Base-by-base conservation (phyloP, 2,329 filamentous ascomycete genomes). In the Ophiocordyceps robertsii region DNA sequence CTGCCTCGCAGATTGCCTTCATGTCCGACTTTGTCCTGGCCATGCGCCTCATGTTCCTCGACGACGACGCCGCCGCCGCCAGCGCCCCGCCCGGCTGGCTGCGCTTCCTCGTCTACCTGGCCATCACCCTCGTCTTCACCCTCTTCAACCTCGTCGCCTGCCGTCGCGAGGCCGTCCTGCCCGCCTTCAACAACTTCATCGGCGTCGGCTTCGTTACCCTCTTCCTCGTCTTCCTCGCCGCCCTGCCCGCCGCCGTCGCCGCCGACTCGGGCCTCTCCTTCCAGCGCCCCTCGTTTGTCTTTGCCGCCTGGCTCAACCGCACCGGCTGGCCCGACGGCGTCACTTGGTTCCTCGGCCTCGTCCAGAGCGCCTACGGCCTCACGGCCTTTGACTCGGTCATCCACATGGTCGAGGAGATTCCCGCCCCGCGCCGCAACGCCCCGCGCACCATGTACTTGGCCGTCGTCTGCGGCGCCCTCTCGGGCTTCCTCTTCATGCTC, bases 331-430 rank as follows among this genome's bases (percentile, higher is more conserved):
- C 59, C 2, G 64, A 73, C 37, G 72, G 72, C 1, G 67, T 76
- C 0, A 66, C 68, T n/a, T 77, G 71, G 70, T 76, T 77, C 48
- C 67, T 69, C 0, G 73, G 73, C 4, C 65, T 77, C 2, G 63
- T 77, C 0, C 73, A 77, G 48, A 67, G 70, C 2, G 73, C 73
- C 0, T 77, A 76, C 43, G 73, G 52, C 2, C 55, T 75, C 14
- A 74, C 70, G 0, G 73, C 72, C 2, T 76, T 77, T 47, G 73
- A 77, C 49, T 69, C 72, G 0, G 72, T 73, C 30, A 73, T 76
- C 32, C 73, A 77, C 51, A 67, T 77, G 61, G 68, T 73, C 2
- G 73, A 77, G 47, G 72, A 76, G 49, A 71, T 76, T 2, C 72
- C 72, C 1, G 56, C 62, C 4, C 72, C 73, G 1, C 57, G 70